Evolutionary conservation across 2,329 filamentous ascomycete genomes (phyloP), one percentile per base, ranked within the genome.

Genomic region (Colletotrichum shisoi): DNA sequence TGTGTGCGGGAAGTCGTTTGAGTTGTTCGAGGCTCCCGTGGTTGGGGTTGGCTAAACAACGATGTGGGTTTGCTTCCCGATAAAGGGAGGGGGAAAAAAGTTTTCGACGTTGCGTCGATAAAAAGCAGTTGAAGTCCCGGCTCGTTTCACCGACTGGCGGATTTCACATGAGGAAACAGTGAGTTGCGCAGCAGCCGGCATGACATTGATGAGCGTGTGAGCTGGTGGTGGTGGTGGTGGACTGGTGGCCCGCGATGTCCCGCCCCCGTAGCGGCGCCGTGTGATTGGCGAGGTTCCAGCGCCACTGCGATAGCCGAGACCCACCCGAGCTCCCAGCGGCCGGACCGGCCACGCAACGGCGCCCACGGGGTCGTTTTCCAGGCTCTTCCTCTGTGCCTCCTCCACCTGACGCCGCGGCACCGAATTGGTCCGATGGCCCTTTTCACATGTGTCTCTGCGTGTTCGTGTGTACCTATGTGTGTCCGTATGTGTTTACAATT

Each of bases 231-330:
- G 21, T 42, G 51, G 44, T 24, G 24, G 45, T 44, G 27, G 27
- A 31, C 27, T 31, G 39, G 24, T 31, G 42, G 27, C 40, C 31
- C 53, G 64, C 60, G 64, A 64, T 59, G 61, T 68, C 61, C 65
- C 61, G 61, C 65, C 40, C 27, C 65, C 54, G 61, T 57, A 68
- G 62, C 65, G 56, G 65, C 44, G 61, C 65, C 56, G 65, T 13
- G 34, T 68, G 65, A 68, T 68, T 68, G 65, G 65, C 61, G 61
- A 60, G 61, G 65, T 68, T 68, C 61, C 61, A 68, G 56, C 54
- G 65, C 65, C 65, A 68, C 48, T 45, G 27, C 39, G 65, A 65
- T 68, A 68, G 54, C 65, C 65, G 65, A 68, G 61, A 68, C 44
- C 65, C 65, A 68, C 65, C 37, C 19, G 42, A 65, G 61, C 65